These are phyloP conservation scores for Hirsutella minnesotensis DNA, from an alignment of 2,329 filamentous ascomycete species.

Conservation along the genomic window DNA sequence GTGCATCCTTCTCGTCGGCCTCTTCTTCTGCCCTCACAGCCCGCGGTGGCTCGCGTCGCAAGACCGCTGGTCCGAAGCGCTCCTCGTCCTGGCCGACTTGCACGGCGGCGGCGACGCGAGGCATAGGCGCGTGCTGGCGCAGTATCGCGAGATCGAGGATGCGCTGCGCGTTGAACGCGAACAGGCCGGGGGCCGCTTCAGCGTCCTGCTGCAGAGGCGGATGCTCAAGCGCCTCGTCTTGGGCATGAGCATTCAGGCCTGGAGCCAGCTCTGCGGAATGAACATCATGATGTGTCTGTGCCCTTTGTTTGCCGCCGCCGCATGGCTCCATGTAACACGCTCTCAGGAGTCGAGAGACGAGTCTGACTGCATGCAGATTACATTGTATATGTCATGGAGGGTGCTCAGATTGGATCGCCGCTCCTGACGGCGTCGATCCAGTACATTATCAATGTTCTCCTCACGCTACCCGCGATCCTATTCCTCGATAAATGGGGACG, in stretches of 20 bases:
- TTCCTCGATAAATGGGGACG: slow-evolving; percentile 49
- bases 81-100: slow-evolving; percentile 43
- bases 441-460: slow-evolving; percentile 50
- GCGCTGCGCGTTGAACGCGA: slow-evolving; percentile 42
- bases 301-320: background rate
- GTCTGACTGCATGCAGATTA: slow-evolving; percentile 24
- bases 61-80: slow-evolving; percentile 55
- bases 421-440: slow-evolving; percentile 50
- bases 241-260: slow-evolving; percentile 47
- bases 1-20: slow-evolving; percentile 38
- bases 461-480: slow-evolving; percentile 48
- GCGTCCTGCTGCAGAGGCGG: slow-evolving; percentile 33
- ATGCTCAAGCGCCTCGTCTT: slow-evolving; percentile 44
- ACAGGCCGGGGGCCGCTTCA: slow-evolving; percentile 34
- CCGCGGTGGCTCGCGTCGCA: slow-evolving; percentile 61
- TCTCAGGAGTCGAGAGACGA: background rate
- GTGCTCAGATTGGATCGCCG: slow-evolving; percentile 41
- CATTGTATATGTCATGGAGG: slow-evolving; percentile 49
- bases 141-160: slow-evolving; percentile 50
- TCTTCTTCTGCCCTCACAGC: slow-evolving; percentile 50
- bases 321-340: background rate
- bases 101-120: slow-evolving; percentile 45
- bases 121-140: slow-evolving; percentile 48
- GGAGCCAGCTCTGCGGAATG: slow-evolving; percentile 48
- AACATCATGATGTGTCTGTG: slow-evolving; percentile 40